A percentile compares a stretch with the other conserved stretches of the same genome.
Evolutionary conservation across 2,329 filamentous ascomycete genomes (phyloP).

Genomic region (Stenocarpella maydis): DNA sequence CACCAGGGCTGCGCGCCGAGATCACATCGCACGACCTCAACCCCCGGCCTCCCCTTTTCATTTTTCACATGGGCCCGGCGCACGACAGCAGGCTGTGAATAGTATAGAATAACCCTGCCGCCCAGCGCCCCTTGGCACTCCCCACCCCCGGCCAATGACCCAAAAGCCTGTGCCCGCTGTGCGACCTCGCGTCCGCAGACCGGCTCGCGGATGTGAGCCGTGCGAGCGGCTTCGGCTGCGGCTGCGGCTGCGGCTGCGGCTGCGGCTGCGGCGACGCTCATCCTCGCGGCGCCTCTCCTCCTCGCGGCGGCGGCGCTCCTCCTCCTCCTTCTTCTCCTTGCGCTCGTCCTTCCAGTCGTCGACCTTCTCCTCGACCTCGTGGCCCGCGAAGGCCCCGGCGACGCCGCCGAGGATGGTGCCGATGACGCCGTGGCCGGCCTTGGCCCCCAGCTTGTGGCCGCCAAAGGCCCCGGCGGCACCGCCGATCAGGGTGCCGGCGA

Average conservation of each 20-base stretch:
- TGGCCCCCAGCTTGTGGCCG: conserved; percentile 50
- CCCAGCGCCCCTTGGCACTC: too few species aligned
- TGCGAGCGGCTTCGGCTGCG: neutral
- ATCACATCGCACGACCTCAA: too few species aligned
- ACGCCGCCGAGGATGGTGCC: conserved; percentile 50
- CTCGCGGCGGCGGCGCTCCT: conserved; percentile 31
- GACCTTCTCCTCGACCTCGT: conserved; percentile 51
- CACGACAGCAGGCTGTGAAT: neutral
- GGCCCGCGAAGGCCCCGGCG: conserved; percentile 51
- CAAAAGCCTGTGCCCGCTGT: neutral
- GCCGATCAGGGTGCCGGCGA: conserved; percentile 51
- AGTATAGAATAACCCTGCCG: neutral
- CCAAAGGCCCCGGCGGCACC: conserved; percentile 51
- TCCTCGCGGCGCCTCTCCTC: conserved; percentile 4
- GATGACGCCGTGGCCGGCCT: conserved; percentile 43
- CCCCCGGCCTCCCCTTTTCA: too few species aligned
- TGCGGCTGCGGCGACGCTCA: conserved; percentile 6
- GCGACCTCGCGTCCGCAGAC: conserved; percentile 12
- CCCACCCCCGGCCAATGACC: neutral
- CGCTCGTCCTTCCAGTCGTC: conserved; percentile 50
- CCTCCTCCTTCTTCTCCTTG: conserved; percentile 48
- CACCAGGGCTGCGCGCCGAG: neutral
- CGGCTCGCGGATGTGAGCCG: conserved; percentile 22
- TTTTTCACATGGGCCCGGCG: neutral
- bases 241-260: conserved; percentile 35